These are phyloP conservation scores for Taiozyma sp. DNA, from an alignment of 1,139 yeast species.

Conservation along the genomic window DNA sequence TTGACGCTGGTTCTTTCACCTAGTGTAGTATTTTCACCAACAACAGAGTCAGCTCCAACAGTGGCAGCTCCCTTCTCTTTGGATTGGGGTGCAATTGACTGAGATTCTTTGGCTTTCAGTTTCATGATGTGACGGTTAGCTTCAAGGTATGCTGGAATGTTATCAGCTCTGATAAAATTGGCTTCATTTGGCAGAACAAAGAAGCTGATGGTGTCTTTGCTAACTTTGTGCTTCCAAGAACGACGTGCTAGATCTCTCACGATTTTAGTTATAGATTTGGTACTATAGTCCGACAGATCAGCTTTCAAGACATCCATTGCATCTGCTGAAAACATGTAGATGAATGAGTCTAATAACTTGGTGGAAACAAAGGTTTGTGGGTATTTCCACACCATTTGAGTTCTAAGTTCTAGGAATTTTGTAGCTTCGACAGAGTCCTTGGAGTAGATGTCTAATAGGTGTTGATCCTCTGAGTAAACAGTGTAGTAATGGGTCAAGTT, in stretches of 20 bases:
- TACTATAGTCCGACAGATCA: constrained; percentile 26
- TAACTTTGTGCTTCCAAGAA: constrained; percentile 75
- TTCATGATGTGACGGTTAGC: constrained; percentile 81
- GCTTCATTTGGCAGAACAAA: constrained; percentile 60
- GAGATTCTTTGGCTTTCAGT: constrained; percentile 33
- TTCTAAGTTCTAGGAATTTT: constrained; percentile 69
- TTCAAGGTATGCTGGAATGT: constrained; percentile 78
- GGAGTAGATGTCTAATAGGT: constrained; percentile 65
- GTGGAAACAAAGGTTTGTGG: constrained; percentile 76
- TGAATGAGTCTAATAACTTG: constrained; percentile 66
- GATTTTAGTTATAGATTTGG: constrained; percentile 58
- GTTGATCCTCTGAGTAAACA: constrained; percentile 43
- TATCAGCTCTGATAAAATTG: constrained; percentile 70
- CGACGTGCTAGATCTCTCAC: constrained; percentile 85
- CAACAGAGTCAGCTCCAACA: constrained; percentile 80
- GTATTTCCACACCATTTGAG: constrained; percentile 86
- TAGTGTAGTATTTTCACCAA: constrained; percentile 52
- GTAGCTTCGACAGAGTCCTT: constrained; percentile 56
- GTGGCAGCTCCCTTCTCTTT: constrained; percentile 65
- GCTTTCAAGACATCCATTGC: constrained; percentile 38
- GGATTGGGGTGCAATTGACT: constrained; percentile 29
- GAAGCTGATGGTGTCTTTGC: constrained; percentile 58
- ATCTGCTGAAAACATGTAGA: constrained; percentile 65
- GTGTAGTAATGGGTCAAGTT: constrained; percentile 53
- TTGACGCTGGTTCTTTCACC: constrained; percentile 85